phyloP scores from a whole-genome alignment of 1,139 yeast species.

The Suhomyces panamericanus region DNA sequence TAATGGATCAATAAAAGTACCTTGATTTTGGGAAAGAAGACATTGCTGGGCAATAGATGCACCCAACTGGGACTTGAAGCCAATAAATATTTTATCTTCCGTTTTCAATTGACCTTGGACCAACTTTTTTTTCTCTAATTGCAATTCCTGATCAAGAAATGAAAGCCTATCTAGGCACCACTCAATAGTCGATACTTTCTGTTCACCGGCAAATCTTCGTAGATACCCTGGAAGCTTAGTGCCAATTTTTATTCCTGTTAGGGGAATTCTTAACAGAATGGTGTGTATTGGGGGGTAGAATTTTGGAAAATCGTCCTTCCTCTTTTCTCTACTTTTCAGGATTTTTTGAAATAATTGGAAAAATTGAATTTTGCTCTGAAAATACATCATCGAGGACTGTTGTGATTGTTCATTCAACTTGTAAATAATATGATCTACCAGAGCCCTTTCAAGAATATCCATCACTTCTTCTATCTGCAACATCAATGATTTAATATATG shows the following conservation, averaged over 20 bases:
- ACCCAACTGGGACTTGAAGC: slow-evolving; percentile 48
- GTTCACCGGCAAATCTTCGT: slow-evolving; percentile 26
- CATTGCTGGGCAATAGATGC: slow-evolving; percentile 59
- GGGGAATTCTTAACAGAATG: slow-evolving; percentile 22
- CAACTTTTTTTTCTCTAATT: slow-evolving; percentile 21
- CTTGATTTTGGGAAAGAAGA: slow-evolving; percentile 44
- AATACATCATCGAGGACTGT: no score
- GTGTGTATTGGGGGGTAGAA: slow-evolving; percentile 40
- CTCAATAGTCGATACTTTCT: slow-evolving; percentile 20
- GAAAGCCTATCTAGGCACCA: slow-evolving; percentile 34
- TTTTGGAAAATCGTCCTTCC: slow-evolving; percentile 10
- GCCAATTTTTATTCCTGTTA: slow-evolving; percentile 24
- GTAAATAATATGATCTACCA: slow-evolving; percentile 6
- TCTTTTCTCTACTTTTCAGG: neutral
- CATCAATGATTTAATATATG: slow-evolving; percentile 32
- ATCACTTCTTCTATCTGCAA: slow-evolving; percentile 34
- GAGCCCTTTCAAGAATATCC: slow-evolving; percentile 40
- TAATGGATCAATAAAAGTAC: slow-evolving; percentile 41
- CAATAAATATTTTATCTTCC: slow-evolving; percentile 50
- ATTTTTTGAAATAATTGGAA: no score
- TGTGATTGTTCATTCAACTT: neutral
- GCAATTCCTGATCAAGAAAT: slow-evolving; percentile 21
- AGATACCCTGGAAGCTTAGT: slow-evolving; percentile 34
- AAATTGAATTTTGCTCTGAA: no score
- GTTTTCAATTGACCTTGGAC: slow-evolving; percentile 22